Base-by-base conservation (phyloP, 2,329 filamentous ascomycete genomes). In the Aspergillus terreus region DNA sequence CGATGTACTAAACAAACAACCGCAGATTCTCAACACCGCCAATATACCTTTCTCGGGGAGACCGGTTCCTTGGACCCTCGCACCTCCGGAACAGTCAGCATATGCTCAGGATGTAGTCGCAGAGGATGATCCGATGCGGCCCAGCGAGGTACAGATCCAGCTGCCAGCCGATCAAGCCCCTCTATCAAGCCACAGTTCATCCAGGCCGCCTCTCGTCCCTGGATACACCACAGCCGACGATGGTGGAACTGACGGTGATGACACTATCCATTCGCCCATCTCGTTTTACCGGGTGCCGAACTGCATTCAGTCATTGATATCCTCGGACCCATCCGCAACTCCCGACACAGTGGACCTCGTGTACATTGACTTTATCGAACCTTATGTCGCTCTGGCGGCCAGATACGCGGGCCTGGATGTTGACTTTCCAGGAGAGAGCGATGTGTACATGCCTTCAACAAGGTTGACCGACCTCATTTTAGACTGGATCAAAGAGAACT, bases 161-260 rank as follows among this genome's bases (percentile, higher is more conserved):
- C 32, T 47, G 7, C 51, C 46, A 41, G 44, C 43, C 9, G 49
- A 55, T n/a, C 73, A 76, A 54, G 56, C 58, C 6, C 60, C 63
- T 12, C 60, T 74, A 38, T 35, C 47, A 15, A 42, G 43, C 19
- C 44, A 19, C n/a, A 41, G 27, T 17, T 15, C 40, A 44, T 36
- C 33, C 23, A 23, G 41, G 41, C 74, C 75, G 3, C 66, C 74
- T 40, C 73, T 87, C 1, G 65, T 75, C 15, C 86, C 85, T 0
- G 94, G 94, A 1, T 97, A 97, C 74, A 96, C 89, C 0, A 99
- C 94, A 10, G 78, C 79, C 50, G 94, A 99, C 64, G 92, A 95
- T 63, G 81, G 84, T 4, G 90, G 92, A 45, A 72, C 73, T 4
- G 89, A 95, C 58, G 94, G 94, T 40, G 94, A 99, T 66, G 94